Conservation (phyloP, 306 rosid species). For the Cucumis cinereus region DNA sequence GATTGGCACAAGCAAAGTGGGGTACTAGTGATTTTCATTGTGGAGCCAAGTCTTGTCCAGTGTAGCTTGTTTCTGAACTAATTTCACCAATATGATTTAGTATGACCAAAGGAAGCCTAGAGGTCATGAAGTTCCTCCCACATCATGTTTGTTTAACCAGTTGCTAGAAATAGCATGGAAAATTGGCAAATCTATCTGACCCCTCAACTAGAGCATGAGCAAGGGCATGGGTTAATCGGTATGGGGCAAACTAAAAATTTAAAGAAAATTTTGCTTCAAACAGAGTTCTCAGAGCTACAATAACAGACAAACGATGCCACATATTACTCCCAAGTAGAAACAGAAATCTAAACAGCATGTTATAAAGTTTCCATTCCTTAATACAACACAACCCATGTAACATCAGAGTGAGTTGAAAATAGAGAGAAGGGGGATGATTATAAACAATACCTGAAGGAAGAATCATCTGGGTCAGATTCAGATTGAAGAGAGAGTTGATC, state of each 20-base stretch:
- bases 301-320: neutral
- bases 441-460: slow-evolving; percentile 26
- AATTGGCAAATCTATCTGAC: neutral
- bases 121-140: neutral
- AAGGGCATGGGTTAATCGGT: neutral
- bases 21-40: neutral
- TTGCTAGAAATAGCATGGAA: neutral
- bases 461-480: slow-evolving; percentile 11
- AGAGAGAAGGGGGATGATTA: neutral
- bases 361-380: too few relatives aligned
- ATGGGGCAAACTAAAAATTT: neutral
- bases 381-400: neutral
- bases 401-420: neutral
- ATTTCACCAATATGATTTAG: neutral
- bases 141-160: neutral
- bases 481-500: slow-evolving; percentile 25
- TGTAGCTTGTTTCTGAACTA: neutral
- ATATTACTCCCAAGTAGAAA: neutral
- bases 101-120: neutral
- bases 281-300: neutral
- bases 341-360: neutral
- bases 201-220: neutral
- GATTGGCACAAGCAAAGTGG: neutral
- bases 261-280: neutral
- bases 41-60: neutral